Conservation (phyloP, 1,139 yeast species). For the Blastobotrys buckinghamii region DNA sequence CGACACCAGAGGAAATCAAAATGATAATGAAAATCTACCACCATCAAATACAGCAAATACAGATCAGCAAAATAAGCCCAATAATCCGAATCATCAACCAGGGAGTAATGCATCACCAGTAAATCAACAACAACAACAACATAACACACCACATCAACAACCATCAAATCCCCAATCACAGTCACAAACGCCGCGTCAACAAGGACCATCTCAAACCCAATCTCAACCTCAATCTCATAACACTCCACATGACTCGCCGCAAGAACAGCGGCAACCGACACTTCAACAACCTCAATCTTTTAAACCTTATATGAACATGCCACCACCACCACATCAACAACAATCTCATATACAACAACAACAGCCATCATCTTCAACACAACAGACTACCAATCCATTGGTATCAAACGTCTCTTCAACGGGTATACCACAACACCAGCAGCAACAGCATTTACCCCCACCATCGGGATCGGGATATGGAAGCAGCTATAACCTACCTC, state of each 20-base stretch:
- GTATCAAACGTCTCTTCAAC: background rate
- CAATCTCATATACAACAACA: background rate
- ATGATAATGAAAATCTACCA: background rate
- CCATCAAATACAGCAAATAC: too few species aligned
- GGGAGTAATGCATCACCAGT: background rate
- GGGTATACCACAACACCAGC: background rate
- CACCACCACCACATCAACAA: slow-evolving; percentile 1
- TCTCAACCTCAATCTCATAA: background rate
- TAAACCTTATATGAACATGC: background rate
- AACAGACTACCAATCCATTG: background rate
- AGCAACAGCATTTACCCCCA: background rate
- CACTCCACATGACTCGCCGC: slow-evolving; percentile 2
- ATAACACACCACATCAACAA: background rate
- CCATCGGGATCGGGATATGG: background rate
- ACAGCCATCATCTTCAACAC: slow-evolving; percentile 1
- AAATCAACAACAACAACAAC: slow-evolving; percentile 1
- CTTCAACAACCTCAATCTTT: background rate
- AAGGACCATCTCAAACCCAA: background rate
- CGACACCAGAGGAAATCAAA: background rate
- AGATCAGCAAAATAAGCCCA: too few species aligned
- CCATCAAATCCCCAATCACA: background rate
- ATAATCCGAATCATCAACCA: background rate
- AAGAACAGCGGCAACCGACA: background rate
- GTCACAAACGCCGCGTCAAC: background rate
- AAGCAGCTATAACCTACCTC: too few species aligned